Evolutionary conservation across 495 filamentous ascomycete species (phyloP).

Genomic region (Aspergillus baeticus): DNA sequence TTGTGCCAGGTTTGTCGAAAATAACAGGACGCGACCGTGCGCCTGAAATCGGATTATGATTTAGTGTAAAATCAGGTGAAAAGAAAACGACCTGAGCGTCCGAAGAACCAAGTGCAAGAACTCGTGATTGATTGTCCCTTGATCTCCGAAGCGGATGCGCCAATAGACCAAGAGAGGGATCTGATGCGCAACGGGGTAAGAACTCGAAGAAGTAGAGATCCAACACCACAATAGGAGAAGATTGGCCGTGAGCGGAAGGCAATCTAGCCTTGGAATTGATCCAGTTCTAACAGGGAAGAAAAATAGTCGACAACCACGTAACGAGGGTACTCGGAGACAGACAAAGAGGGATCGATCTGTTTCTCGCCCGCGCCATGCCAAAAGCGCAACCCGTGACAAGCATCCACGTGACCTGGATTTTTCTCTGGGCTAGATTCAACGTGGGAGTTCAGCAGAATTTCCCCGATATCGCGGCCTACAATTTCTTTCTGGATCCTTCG

Average conservation of each 20-base stretch:
- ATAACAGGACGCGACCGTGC: conserved; percentile 14
- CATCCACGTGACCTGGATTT: conserved; percentile 36
- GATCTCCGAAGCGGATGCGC: conserved; percentile 31
- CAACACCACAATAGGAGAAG: conserved; percentile 19
- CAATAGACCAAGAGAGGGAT: conserved; percentile 31
- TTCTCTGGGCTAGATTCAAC: conserved; percentile 15
- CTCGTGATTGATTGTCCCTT: conserved; percentile 17
- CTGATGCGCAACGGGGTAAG: conserved; percentile 33
- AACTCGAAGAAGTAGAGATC: conserved; percentile 15
- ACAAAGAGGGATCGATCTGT: conserved; percentile 18
- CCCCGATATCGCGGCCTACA: too few species aligned
- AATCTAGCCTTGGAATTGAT: conserved; percentile 4
- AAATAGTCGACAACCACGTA: conserved; percentile 6
- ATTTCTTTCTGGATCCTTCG: background rate
- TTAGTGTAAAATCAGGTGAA: conserved; percentile 1
- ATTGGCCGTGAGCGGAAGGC: conserved; percentile 5
- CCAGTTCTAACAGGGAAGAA: conserved; percentile 8
- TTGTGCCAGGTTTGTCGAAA: background rate
- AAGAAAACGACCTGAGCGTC: background rate
- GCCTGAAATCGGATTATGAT: background rate
- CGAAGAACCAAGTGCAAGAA: background rate
- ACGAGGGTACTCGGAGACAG: conserved; percentile 10
- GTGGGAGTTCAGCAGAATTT: too few species aligned
- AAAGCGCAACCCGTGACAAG: conserved; percentile 41
- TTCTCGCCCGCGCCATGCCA: conserved; percentile 37